Percentiles rank a stretch among this genome's conserved stretches.
phyloP scores from a whole-genome alignment of 257 asterid species.

The Nicotiana obtusifolia region DNA sequence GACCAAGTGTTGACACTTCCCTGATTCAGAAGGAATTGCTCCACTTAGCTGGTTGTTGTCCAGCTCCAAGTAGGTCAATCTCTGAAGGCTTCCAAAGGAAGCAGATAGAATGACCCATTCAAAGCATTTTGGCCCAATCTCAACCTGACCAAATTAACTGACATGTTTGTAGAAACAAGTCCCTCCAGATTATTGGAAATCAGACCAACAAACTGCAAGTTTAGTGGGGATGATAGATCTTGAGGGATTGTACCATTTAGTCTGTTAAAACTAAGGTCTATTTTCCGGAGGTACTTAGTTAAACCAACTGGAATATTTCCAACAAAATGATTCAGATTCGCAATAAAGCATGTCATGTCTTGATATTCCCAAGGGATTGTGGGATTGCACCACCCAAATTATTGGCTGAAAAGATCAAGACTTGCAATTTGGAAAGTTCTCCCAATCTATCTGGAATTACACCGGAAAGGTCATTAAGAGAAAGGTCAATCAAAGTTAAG shows the following conservation, averaged over 20 bases:
- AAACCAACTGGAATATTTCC: constrained; percentile 57
- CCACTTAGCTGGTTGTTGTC: constrained; percentile 50
- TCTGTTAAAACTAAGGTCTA: constrained; percentile 63
- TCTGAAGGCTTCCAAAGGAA: constrained; percentile 26
- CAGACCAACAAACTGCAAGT: constrained; percentile 52
- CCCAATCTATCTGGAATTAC: constrained; percentile 39
- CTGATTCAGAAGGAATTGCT: constrained; percentile 46
- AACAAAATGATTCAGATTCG: constrained; percentile 42
- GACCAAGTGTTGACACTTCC: constrained; percentile 39
- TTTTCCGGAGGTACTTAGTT: constrained; percentile 26
- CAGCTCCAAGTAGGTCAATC: constrained; percentile 57
- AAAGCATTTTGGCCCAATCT: constrained; percentile 57
- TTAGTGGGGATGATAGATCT: constrained; percentile 36
- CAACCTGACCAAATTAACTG: constrained; percentile 43
- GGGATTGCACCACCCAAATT: constrained; percentile 56
- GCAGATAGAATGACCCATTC: constrained; percentile 38
- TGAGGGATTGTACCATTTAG: constrained; percentile 49
- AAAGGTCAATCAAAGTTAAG: constrained; percentile 49
- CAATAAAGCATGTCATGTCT: constrained; percentile 44
- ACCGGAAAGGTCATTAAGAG: constrained; percentile 40
- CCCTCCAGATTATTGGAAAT: constrained; percentile 49
- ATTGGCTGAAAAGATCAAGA: constrained; percentile 50
- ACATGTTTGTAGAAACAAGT: constrained; percentile 35
- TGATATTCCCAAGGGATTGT: constrained; percentile 24
- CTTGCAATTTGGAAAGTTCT: constrained; percentile 35